Conservation (phyloP, 495 filamentous ascomycete species). For the Penicillium roqueforti region DNA sequence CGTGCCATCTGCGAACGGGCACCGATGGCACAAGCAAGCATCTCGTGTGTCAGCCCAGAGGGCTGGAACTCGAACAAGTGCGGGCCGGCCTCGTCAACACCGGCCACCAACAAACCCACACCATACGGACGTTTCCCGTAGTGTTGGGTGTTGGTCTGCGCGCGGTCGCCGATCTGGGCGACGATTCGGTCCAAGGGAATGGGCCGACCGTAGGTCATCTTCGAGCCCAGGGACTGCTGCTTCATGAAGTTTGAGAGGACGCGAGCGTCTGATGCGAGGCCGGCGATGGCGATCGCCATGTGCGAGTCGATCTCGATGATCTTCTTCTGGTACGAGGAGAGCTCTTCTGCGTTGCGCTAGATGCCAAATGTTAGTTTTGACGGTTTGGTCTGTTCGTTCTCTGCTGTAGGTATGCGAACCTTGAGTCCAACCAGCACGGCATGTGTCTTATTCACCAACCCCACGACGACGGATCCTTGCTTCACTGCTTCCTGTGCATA, state of each 20-base stretch:
- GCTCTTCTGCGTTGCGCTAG: conserved; percentile 97
- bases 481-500: conserved; percentile 99
- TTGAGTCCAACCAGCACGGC: conserved; percentile 93
- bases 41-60: conserved; percentile 92
- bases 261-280: conserved; percentile 94
- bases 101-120: conserved; percentile 88
- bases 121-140: conserved; percentile 97
- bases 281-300: conserved; percentile 91
- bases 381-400: not conserved
- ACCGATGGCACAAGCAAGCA: conserved; percentile 91
- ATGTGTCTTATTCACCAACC: conserved; percentile 95
- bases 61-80: conserved; percentile 99
- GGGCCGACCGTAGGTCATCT: conserved; percentile 90
- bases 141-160: conserved; percentile 95
- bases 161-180: conserved; percentile 86
- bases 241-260: conserved; percentile 99
- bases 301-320: conserved; percentile 95
- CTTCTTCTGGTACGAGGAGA: conserved; percentile 99
- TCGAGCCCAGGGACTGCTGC: conserved; percentile 91
- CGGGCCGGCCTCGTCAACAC: conserved; percentile 87
- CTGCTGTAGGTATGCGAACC: conserved; percentile 49
- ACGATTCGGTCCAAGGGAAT: conserved; percentile 87
- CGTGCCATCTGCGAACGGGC: conserved; percentile 94
- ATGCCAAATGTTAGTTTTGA: conserved; percentile 6
- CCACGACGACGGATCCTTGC: conserved; percentile 97